Evolutionary conservation across 1,284 basidiomycete species (phyloP).

Genomic region (Sanghuangporus sanghuang): DNA sequence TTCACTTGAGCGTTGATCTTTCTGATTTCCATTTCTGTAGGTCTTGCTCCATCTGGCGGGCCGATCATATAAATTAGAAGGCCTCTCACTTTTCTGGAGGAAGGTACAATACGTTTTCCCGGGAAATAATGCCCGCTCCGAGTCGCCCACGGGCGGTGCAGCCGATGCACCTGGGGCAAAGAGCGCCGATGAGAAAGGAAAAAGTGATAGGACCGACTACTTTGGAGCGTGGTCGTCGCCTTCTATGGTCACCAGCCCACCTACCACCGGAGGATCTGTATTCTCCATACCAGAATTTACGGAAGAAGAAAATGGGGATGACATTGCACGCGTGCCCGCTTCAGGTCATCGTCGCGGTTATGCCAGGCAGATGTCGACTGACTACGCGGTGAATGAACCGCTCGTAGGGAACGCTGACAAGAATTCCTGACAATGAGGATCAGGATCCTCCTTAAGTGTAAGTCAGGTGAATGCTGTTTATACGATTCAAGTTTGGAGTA

Average conservation of each 20-base stretch:
- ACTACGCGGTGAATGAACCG: not conserved
- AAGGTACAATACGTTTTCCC: not conserved
- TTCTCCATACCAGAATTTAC: not conserved
- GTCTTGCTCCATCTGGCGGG: constrained; percentile 9
- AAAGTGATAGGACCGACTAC: not conserved
- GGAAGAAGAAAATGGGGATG: not conserved
- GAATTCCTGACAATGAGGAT: not conserved
- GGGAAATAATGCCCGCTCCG: not conserved
- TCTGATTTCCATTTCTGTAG: not conserved
- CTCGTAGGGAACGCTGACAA: not conserved
- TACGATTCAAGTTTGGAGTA: not conserved
- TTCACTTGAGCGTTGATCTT: not conserved
- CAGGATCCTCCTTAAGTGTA: not conserved
- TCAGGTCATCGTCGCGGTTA: not conserved
- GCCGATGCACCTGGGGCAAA: not conserved
- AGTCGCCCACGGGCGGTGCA: not conserved
- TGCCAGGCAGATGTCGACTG: constrained; percentile 2
- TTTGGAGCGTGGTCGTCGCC: not conserved
- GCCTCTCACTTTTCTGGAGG: constrained; percentile 10
- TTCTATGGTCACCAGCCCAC: not conserved
- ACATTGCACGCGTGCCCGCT: not conserved
- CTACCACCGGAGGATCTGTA: not conserved
- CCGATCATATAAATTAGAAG: constrained; percentile 2
- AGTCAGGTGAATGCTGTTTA: not conserved
- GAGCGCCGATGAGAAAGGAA: not conserved